These are phyloP conservation scores for Bretschneidera sinensis DNA, from an alignment of 345 rosid genomes.

Conservation along the genomic window DNA sequence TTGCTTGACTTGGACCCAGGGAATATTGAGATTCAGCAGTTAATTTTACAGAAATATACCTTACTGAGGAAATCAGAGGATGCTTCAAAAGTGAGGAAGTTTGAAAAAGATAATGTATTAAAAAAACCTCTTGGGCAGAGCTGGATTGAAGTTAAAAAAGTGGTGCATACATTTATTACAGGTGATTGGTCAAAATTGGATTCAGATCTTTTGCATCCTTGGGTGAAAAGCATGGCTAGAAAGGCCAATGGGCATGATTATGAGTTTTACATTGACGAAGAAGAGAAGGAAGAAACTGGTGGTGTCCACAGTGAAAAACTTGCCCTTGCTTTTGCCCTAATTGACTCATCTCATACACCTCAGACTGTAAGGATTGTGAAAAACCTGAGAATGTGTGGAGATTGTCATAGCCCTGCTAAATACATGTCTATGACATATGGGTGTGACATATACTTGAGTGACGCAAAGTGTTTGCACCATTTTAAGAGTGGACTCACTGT, in stretches of 20 bases:
- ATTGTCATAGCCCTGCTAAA: slow-evolving; percentile 71
- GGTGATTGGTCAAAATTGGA: slow-evolving; percentile 39
- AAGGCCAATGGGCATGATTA: slow-evolving; percentile 30
- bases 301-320: slow-evolving; percentile 77
- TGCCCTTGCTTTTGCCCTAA: slow-evolving; percentile 71
- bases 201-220: slow-evolving; percentile 42
- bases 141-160: slow-evolving; percentile 51
- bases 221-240: slow-evolving; percentile 36
- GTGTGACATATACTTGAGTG: slow-evolving; percentile 65
- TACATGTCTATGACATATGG: slow-evolving; percentile 38
- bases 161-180: slow-evolving; percentile 45
- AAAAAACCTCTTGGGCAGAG: slow-evolving; percentile 54
- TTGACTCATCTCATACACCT: slow-evolving; percentile 31
- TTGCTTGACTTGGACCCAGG: slow-evolving; percentile 63
- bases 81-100: slow-evolving; percentile 38
- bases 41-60: slow-evolving; percentile 52
- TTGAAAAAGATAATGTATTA: slow-evolving; percentile 30
- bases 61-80: slow-evolving; percentile 48
- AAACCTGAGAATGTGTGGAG: slow-evolving; percentile 62
- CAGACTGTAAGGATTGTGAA: slow-evolving; percentile 59
- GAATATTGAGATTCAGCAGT: slow-evolving; percentile 29
- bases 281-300: slow-evolving; percentile 55
- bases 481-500: slow-evolving; percentile 75
- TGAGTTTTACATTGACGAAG: slow-evolving; percentile 55
- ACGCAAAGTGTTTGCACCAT: slow-evolving; percentile 64